These are phyloP conservation scores for Serendipita vermifera DNA, from an alignment of 768 basidiomycete species.

Conservation along the genomic window DNA sequence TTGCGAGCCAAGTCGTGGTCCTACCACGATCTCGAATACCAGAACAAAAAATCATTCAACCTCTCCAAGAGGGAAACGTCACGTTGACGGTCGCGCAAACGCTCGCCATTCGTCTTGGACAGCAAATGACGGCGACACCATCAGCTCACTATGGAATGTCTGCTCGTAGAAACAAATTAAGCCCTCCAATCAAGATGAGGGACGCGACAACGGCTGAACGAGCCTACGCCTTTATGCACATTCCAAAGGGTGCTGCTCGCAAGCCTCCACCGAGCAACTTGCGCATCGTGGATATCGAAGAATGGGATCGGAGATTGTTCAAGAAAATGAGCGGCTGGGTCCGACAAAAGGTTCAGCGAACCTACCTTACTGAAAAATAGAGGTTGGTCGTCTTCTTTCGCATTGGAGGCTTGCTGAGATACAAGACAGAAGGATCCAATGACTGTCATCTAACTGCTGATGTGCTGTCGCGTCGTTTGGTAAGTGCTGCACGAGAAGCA, in stretches of 20 bases:
- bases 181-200: background rate
- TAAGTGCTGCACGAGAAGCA: no score
- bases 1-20: background rate
- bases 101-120: background rate
- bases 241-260: background rate
- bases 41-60: background rate
- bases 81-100: constrained; percentile 3
- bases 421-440: no score
- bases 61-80: background rate
- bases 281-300: background rate
- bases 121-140: constrained; percentile 1
- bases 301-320: constrained; percentile 5
- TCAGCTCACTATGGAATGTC: background rate
- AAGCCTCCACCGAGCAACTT: background rate
- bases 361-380: constrained; percentile 3
- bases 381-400: no score
- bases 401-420: no score
- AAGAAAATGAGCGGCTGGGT: background rate
- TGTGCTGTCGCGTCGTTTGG: no score
- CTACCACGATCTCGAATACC: background rate
- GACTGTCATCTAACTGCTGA: no score
- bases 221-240: background rate
- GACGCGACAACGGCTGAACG: background rate
- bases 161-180: background rate
- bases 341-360: background rate